Evolutionary conservation across 768 basidiomycete species (phyloP).

Genomic region (Russula compacta): DNA sequence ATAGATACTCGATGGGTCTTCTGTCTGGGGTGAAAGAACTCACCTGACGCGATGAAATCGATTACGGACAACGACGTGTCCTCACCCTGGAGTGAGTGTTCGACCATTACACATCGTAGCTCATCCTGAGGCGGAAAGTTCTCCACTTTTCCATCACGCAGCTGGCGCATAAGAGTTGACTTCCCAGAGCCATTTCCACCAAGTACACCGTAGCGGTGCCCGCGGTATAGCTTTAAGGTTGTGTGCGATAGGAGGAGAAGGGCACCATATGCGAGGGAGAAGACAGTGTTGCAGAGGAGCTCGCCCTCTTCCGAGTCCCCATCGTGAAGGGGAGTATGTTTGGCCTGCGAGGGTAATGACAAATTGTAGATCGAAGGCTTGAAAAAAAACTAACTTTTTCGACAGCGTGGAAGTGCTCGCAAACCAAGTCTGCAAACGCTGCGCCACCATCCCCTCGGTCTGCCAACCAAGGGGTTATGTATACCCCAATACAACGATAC

Average conservation of each 20-base stretch:
- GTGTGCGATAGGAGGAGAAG: conserved; percentile 92
- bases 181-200: conserved; percentile 97
- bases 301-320: conserved; percentile 66
- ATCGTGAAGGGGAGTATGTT: conserved; percentile 36
- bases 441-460: conserved; percentile 35
- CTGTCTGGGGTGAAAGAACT: conserved; percentile 21
- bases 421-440: conserved; percentile 53
- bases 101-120: conserved; percentile 90
- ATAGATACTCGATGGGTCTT: not conserved
- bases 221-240: conserved; percentile 77
- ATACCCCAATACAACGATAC: conserved; percentile 64
- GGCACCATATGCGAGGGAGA: conserved; percentile 94
- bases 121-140: conserved; percentile 88
- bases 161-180: conserved; percentile 90
- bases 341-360: conserved; percentile 37
- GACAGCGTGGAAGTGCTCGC: conserved; percentile 65
- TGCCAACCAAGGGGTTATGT: conserved; percentile 60
- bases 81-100: conserved; percentile 93
- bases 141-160: conserved; percentile 91
- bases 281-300: conserved; percentile 83
- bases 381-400: conserved; percentile 43
- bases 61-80: conserved; percentile 74
- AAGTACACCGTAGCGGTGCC: conserved; percentile 89
- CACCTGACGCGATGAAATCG: conserved; percentile 84
- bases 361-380: not conserved